Base-by-base conservation (phyloP, 225 moss, liverwort and hornwort genomes). In the Ulota crispa region DNA sequence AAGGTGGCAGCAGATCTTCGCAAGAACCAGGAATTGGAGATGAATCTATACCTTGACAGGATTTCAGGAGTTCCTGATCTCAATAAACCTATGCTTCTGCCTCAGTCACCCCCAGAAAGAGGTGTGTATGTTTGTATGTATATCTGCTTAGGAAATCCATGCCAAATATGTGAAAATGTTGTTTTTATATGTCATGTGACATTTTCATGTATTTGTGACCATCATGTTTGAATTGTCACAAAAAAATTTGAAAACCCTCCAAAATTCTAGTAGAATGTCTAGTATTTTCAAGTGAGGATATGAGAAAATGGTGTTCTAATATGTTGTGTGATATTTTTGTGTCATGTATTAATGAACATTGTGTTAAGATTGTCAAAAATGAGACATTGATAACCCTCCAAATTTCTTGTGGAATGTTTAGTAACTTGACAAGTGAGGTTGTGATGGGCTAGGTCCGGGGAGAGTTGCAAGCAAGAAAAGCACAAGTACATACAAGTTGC, bases 1-100 rank as follows among this genome's bases (percentile, higher is more conserved):
- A 80, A 84, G 27, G 9, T 76, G 63, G 68, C 31, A 73, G 66
- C 72, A 6, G 68, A 81, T 34, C 68, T 81, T 43, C 62, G 34
- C 0, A 84, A 87, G 83, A 76, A 61, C 42, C 80, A 83, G 27
- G 81, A 73, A 41, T 45, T 77, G n/a, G 68, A 87, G 63, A 55
- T 77, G 66, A 67, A 84, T 24, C 34, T 78, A 68, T 77, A 73
- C 13, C 36, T 84, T 23, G 78, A 87, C 60, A 76, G 83, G 62
- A 81, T 81, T 77, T 73, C 73, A 45, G 27, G 34, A 19, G 68
- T 81, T 55, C n/a, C 73, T 7, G 37, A 83, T 0, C 2, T 15
- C 61, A 80, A 53, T 70, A 77, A 76, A 67, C 26, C 80, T 0
- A 4, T 53, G 21, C 8, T 34, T 32, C 42, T 36, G 6, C 0